phyloP scores from a whole-genome alignment of 495 filamentous ascomycete genomes.

The Podospora pseudopauciseta region DNA sequence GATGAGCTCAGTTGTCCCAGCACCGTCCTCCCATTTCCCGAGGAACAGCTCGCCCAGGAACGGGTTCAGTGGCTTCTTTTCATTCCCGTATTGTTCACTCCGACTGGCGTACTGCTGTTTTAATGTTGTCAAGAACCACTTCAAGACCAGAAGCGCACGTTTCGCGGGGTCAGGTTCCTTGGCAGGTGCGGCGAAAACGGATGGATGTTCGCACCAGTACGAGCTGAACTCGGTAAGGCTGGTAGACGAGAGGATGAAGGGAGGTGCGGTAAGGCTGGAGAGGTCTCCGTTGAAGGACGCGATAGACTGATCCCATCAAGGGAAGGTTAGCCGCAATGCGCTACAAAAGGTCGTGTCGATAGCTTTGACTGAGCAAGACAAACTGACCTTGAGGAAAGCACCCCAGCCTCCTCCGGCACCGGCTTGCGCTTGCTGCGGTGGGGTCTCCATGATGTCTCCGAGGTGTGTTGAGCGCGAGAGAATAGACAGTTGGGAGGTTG shows the following conservation, averaged over 20 bases:
- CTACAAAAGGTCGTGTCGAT: neutral
- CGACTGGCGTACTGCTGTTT: conserved; percentile 92
- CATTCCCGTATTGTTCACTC: conserved; percentile 85
- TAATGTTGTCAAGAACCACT: conserved; percentile 95
- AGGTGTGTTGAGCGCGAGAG: neutral
- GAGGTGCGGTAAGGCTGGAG: conserved; percentile 86
- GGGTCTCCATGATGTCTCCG: conserved; percentile 22
- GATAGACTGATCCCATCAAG: conserved; percentile 60
- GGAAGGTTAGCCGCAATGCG: conserved; percentile 7
- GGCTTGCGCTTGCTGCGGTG: conserved; percentile 36
- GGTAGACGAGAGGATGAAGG: conserved; percentile 90
- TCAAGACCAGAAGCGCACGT: conserved; percentile 81
- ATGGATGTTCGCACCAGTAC: conserved; percentile 95
- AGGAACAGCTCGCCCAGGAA: conserved; percentile 90
- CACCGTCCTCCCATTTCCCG: conserved; percentile 77
- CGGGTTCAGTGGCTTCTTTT: conserved; percentile 96
- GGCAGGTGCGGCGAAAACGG: conserved; percentile 80
- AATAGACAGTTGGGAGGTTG: neutral
- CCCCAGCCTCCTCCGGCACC: conserved; percentile 44
- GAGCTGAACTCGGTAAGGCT: conserved; percentile 92
- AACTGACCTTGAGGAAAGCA: conserved; percentile 51
- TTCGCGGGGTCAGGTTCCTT: conserved; percentile 76
- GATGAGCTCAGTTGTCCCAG: conserved; percentile 63
- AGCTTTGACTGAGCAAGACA: neutral
- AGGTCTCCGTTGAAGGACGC: conserved; percentile 96